Conservation (phyloP, 257 asterid genomes). For the Salvia hispanica region DNA sequence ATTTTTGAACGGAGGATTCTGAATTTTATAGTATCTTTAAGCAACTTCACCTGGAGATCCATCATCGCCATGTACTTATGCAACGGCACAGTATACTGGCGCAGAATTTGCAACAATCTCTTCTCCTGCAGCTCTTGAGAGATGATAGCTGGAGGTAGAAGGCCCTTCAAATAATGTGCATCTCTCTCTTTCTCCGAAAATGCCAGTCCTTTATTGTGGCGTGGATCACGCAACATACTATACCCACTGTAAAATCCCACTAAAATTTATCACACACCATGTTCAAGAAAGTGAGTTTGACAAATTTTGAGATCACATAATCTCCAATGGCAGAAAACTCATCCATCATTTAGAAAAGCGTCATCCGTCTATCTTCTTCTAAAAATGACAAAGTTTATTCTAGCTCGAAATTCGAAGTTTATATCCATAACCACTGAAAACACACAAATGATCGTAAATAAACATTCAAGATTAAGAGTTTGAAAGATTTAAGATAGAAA, state of each 20-base stretch:
- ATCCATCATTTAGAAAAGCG: too few species aligned
- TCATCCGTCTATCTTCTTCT: background rate
- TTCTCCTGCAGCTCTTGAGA: constrained; percentile 87
- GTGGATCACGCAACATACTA: constrained; percentile 84
- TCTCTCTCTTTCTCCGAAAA: constrained; percentile 84
- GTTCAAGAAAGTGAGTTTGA: background rate
- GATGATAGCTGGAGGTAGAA: constrained; percentile 71
- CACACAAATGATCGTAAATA: background rate
- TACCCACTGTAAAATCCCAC: constrained; percentile 57
- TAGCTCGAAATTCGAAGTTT: background rate
- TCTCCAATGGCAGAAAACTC: too few species aligned
- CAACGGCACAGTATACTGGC: constrained; percentile 73
- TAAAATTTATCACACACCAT: constrained; percentile 2
- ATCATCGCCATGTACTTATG: constrained; percentile 93
- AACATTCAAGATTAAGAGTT: background rate
- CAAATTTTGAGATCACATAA: background rate
- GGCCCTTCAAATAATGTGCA: constrained; percentile 86
- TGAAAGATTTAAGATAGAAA: background rate
- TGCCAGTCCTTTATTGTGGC: constrained; percentile 86
- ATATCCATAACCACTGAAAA: background rate
- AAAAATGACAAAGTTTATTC: background rate
- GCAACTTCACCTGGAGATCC: constrained; percentile 83
- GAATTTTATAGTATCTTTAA: background rate
- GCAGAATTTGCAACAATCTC: constrained; percentile 69
- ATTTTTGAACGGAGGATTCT: background rate